Evolutionary conservation across 148 eudicot genomes (phyloP).

Genomic region (Silene uniflora): DNA sequence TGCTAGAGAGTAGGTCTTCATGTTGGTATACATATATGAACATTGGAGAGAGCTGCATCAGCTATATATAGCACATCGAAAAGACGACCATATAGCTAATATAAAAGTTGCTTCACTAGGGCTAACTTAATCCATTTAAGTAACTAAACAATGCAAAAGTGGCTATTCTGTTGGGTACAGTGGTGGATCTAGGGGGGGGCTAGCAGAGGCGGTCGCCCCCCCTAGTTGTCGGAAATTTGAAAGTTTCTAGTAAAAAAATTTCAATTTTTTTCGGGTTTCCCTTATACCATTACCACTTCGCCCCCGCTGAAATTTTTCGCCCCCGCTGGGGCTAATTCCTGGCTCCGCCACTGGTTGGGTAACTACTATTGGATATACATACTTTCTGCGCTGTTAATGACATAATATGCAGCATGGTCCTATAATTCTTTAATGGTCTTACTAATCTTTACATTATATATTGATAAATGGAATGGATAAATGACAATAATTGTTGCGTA

Average conservation of each 20-base stretch:
- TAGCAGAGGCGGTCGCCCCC: too few species aligned
- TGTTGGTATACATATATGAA: conserved; percentile 17
- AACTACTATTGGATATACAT: conserved; percentile 21
- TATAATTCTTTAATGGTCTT: background rate
- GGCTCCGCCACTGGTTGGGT: too few species aligned
- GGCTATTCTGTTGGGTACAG: background rate
- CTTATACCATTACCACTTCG: too few species aligned
- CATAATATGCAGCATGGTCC: background rate
- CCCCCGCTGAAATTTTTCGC: too few species aligned
- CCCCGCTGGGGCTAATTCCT: too few species aligned
- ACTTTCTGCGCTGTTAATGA: conserved; percentile 22
- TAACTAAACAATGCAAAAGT: conserved; percentile 22
- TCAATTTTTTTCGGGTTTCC: too few species aligned
- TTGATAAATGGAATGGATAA: background rate
- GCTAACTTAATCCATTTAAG: background rate
- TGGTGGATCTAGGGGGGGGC: too few species aligned
- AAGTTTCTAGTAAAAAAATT: too few species aligned
- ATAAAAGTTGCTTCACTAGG: background rate
- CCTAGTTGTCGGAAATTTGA: too few species aligned
- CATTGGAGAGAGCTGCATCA: background rate
- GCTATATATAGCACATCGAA: conserved; percentile 31
- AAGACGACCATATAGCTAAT: background rate
- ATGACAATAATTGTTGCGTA: conserved; percentile 6
- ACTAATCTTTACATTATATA: background rate
- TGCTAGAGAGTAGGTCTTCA: conserved; percentile 23